phyloP scores from a whole-genome alignment of 805 yeast genomes.

The Danielia oregonensis region DNA sequence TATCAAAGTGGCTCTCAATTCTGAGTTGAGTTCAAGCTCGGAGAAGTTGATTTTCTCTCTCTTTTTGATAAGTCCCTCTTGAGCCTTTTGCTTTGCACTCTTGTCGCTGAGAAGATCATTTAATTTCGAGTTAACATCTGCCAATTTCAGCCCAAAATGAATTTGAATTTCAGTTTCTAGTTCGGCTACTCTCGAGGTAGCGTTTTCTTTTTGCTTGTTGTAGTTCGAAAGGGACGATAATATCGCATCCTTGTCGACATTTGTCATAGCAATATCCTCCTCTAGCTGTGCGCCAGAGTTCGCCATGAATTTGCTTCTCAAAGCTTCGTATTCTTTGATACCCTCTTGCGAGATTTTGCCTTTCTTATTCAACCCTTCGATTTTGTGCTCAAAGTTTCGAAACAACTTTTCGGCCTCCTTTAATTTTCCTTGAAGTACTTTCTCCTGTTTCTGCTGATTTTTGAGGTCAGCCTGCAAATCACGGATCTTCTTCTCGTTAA shows the following conservation, averaged over 20 bases:
- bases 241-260: conserved; percentile 44
- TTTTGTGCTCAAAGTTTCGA: conserved; percentile 27
- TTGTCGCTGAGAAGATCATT: conserved; percentile 27
- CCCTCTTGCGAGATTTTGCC: conserved; percentile 46
- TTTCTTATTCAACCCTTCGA: conserved; percentile 15
- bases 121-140: conserved; percentile 27
- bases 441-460: conserved; percentile 45
- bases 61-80: conserved; percentile 25
- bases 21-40: conserved; percentile 61
- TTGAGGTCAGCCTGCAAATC: conserved; percentile 50
- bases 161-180: conserved; percentile 32
- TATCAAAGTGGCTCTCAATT: conserved; percentile 55
- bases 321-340: conserved; percentile 50
- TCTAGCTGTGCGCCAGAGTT: conserved; percentile 56
- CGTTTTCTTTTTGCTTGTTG: conserved; percentile 29
- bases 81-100: conserved; percentile 22
- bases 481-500: conserved; percentile 44
- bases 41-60: conserved; percentile 38
- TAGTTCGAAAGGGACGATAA: conserved; percentile 22
- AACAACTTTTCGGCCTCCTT: conserved; percentile 34
- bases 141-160: conserved; percentile 35
- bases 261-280: conserved; percentile 41
- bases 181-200: conserved; percentile 37
- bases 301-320: conserved; percentile 55
- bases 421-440: conserved; percentile 45